Evolutionary conservation across 2,329 filamentous ascomycete species (phyloP), one percentile per base, ranked within the genome.

Genomic region (Huntiella bhutanensis): DNA sequence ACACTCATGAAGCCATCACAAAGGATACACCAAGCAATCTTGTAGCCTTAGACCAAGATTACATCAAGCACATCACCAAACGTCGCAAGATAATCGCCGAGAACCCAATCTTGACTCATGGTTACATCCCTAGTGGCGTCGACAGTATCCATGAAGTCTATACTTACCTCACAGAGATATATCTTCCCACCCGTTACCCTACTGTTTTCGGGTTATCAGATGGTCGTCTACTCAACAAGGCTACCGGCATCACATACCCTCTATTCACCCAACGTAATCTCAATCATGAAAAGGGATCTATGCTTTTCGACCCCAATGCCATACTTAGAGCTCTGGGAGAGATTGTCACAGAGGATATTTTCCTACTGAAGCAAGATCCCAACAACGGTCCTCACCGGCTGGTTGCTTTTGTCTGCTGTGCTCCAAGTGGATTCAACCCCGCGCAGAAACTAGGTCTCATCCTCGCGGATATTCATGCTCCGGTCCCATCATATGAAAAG

Each of bases 341-440:
- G 53, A 71, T 64, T 0, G 60, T 74, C 2, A 70, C 74, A 48
- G 70, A 74, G 45, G 70, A 75, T 51, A 52, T 75, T 15, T 71
- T 75, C 44, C 55, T 74, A 2, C 57, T 73, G 4, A 58, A 59
- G 15, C 60, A 64, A 41, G 65, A 63, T 5, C 38, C 38, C 2
- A 19, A 33, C 11, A 41, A 46, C 22, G 40, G 48, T 1, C 55
- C 58, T 0, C 69, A 72, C 47, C 54, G 59, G 3, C 58, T 60
- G 1, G 60, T 65, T 1, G 70, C 70, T 0, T 72, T 70, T 35
- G 51, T 70, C 17, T 70, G 66, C 56, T 72, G 68, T 51, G 68
- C 68, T 44, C 68, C 70, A 0, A 59, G 64, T 0, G 71, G 69
- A 0, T 74, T 73, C 41, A 64, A 72, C 41, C 68, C 70, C 0